Conservation (phyloP, 129 eudicot genomes). For the Flaveria sonorensis region DNA sequence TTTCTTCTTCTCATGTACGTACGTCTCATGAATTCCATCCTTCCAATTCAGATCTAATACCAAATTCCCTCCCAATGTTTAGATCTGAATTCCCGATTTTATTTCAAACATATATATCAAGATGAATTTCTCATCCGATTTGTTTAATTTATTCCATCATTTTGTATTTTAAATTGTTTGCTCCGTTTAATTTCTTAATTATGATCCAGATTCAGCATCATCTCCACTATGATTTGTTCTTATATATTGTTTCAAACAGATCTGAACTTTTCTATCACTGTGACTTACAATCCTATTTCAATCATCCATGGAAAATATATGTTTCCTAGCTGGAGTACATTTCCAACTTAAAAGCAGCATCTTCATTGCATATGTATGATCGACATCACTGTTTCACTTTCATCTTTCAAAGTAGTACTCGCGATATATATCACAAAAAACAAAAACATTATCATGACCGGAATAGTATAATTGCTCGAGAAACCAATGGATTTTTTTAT, state of each 20-base stretch:
- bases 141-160: neutral
- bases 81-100: slow-evolving; percentile 31
- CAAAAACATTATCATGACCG: too few species aligned
- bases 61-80: slow-evolving; percentile 16
- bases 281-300: slow-evolving; percentile 6
- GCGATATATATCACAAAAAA: too few species aligned
- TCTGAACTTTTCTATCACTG: neutral
- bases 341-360: neutral
- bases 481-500: too few species aligned
- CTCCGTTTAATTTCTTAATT: neutral
- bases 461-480: too few species aligned
- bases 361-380: neutral
- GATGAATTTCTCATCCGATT: neutral
- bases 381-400: neutral
- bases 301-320: neutral
- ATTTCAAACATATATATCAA: neutral
- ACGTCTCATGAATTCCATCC: too few species aligned
- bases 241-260: neutral
- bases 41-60: neutral
- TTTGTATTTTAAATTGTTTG: slow-evolving; percentile 5
- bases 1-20: too few species aligned
- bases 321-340: neutral
- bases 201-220: slow-evolving; percentile 4
- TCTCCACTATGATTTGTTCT: neutral
- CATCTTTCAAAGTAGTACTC: neutral